phyloP scores from a whole-genome alignment of 495 filamentous ascomycete species.

The Pseudevernia furfuracea region DNA sequence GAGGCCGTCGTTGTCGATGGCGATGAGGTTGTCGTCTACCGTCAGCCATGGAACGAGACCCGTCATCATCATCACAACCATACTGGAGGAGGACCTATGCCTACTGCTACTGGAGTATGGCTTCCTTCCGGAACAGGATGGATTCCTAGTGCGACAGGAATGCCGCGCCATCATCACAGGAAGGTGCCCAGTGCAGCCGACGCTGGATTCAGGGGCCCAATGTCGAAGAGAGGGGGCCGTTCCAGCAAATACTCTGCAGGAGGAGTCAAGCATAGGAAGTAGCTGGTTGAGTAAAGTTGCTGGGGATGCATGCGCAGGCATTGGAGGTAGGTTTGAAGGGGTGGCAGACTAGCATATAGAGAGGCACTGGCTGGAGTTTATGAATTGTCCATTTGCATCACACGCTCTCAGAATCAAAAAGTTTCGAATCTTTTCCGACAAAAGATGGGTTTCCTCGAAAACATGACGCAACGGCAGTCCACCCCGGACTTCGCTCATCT shows the following conservation, averaged over 20 bases:
- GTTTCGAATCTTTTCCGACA: background rate
- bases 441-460: background rate
- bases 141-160: background rate
- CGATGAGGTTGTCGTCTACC: conserved; percentile 1
- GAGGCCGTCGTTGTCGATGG: background rate
- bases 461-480: background rate
- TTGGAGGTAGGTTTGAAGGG: background rate
- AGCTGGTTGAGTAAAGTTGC: background rate
- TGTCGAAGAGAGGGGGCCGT: background rate
- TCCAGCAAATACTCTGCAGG: too few relatives aligned
- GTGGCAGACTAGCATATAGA: background rate
- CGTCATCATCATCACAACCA: background rate
- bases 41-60: background rate
- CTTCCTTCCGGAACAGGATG: conserved; percentile 2
- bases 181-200: background rate
- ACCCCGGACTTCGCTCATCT: background rate
- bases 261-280: background rate
- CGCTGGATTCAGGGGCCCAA: background rate
- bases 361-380: background rate
- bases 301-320: background rate
- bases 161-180: background rate
- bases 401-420: background rate
- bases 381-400: background rate
- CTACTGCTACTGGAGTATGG: background rate
- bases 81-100: background rate